A percentile compares a stretch with the other conserved stretches of the same genome.
Conservation (phyloP, 1,139 yeast species). For the Yamadazyma dendronema region DNA sequence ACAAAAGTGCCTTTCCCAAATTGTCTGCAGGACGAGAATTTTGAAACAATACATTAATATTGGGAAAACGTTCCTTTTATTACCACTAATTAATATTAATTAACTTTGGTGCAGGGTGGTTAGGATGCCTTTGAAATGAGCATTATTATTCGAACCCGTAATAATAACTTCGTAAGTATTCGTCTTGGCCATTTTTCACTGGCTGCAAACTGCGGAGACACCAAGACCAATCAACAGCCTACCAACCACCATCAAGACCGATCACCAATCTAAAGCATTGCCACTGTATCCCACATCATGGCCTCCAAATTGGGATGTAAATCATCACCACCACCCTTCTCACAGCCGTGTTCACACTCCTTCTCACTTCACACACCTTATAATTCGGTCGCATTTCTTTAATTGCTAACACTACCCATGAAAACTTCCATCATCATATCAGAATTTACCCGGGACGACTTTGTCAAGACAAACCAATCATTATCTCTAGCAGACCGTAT, state of each 20-base stretch:
- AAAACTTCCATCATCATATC: constrained; percentile 41
- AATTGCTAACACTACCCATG: constrained; percentile 3
- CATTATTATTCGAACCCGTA: not conserved
- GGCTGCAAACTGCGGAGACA: too few species aligned
- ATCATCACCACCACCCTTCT: too few species aligned
- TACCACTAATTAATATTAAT: too few species aligned
- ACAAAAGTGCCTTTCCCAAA: too few species aligned
- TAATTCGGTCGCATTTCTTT: too few species aligned
- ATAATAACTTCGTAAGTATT: not conserved
- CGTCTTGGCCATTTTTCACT: too few species aligned
- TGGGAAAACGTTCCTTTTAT: constrained; percentile 1
- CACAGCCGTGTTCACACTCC: too few species aligned
- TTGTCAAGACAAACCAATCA: constrained; percentile 15
- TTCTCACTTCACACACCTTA: not conserved
- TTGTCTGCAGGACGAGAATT: not conserved
- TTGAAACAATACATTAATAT: not conserved
- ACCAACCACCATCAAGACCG: too few species aligned
- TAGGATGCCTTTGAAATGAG: constrained; percentile 1
- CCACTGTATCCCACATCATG: too few species aligned
- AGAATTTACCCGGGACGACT: constrained; percentile 33
- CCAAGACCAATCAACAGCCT: too few species aligned
- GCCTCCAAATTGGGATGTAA: too few species aligned
- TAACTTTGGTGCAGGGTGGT: not conserved
- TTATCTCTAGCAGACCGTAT: constrained; percentile 36
- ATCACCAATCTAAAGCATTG: too few species aligned